Evolutionary conservation across 1,284 basidiomycete genomes (phyloP).

Genomic region (Termitomyces sp.): DNA sequence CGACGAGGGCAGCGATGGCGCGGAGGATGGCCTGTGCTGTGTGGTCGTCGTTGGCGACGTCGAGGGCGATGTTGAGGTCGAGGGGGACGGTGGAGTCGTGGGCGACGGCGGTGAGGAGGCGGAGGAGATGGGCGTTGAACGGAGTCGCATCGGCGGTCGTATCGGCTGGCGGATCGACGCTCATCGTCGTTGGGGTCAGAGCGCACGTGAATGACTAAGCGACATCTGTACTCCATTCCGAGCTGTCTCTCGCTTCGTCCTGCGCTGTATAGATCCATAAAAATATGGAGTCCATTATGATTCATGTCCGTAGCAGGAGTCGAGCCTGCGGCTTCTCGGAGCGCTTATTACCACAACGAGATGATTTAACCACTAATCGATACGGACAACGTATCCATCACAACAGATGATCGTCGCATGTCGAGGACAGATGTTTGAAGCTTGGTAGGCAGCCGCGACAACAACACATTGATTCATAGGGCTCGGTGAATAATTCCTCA

Average conservation of each 20-base stretch:
- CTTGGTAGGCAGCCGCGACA: no score
- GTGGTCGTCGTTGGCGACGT: not conserved
- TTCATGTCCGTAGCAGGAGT: slow-evolving; percentile 14
- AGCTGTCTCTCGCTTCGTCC: not conserved
- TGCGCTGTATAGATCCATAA: no score
- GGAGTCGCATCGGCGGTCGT: not conserved
- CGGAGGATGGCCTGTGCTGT: not conserved
- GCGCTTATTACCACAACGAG: slow-evolving; percentile 6
- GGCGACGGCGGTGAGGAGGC: not conserved
- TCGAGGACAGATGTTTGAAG: no score
- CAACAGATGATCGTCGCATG: no score
- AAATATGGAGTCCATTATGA: no score
- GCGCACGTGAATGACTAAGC: not conserved
- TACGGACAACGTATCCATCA: not conserved
- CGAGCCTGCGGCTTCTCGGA: slow-evolving; percentile 15
- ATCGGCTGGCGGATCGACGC: not conserved
- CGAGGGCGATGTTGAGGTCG: slow-evolving; percentile 2
- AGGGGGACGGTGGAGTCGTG: slow-evolving; percentile 3
- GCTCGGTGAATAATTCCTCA: no score
- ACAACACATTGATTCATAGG: no score
- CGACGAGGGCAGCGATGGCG: not conserved
- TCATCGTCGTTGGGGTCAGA: slow-evolving; percentile 1
- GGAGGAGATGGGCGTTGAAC: slow-evolving; percentile 1
- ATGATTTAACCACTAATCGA: slow-evolving; percentile 17
- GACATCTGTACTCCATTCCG: not conserved